Base-by-base conservation (phyloP, 805 yeast species). In the Lipomyces spencermartinsiae region DNA sequence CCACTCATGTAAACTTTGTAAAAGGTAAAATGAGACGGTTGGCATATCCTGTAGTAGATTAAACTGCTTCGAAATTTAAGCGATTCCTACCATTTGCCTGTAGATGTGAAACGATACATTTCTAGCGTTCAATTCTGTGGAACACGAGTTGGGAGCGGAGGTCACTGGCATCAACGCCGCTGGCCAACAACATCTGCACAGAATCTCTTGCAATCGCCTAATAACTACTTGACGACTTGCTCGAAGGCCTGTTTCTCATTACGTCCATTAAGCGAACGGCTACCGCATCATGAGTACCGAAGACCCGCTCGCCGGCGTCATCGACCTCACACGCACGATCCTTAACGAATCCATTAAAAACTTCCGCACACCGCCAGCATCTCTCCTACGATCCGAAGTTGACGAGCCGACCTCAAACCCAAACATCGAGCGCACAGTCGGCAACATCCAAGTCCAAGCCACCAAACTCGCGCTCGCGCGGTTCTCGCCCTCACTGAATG, bases 401-500 rank as follows among this genome's bases (percentile, higher is more conserved):
- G 31, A 35, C 12, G 19, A 16, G 4, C 19, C 56, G 29, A 57
- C 34, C 7, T 4, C 35, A 58, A n/a, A 51, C 8, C 64, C 60
- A 16, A 58, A 58, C 53, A 49, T 66, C 53, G 63, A 16, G 3
- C 55, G 59, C 34, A 66, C 66, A 16, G 59, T 66, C 39, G 69
- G 63, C 22, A 66, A 66, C 59, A 62, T 66, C 46, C 64, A 61
- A 35, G 39, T 64, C 19, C 68, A 67, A 55, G 56, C 63, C 9
- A 67, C 71, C 14, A 67, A 67, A 54, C 64, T 62, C 46, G 71
- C 68, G 19, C 59, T 67, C 12, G 71, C 63, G n/a, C 34, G 51
- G 7, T 62, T 67, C 31, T 67, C 71, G n/a, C 6, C 35, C 4
- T 16, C 60, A 5, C 34, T 67, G 16, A 53, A 58, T 8, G 46